Evolutionary conservation across 164 flowering plant species (phyloP), one percentile per base, ranked within the genome.

Genomic region (Stephania yunnanensis): DNA sequence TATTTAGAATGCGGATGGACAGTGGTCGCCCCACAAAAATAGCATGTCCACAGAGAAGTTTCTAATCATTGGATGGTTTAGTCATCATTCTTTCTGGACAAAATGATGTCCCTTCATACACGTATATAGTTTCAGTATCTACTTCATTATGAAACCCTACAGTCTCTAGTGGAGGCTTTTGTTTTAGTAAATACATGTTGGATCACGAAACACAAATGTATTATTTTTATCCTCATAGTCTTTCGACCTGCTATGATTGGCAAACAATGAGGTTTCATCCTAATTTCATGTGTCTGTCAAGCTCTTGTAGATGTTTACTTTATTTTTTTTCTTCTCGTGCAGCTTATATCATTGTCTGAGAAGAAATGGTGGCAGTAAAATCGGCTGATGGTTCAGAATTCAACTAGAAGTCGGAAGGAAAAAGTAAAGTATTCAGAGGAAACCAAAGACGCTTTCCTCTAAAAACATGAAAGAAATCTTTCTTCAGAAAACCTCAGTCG

Each of bases 311-410:
- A 22, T 36, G 20, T 2, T 29, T 30, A 13, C 50, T 58, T 7
- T 58, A n/a, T 72, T 8, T 55, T n/a, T 4, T 67, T 15, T 74
- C 73, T 66, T 76, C 46, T 10, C 72, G 2, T 19, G 68, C 91
- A 89, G 93, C 88, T 87, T 30, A 81, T 85, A 55, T 88, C 90
- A 69, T 79, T 87, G 73, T 88, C 90, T 9, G 88, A 80, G 82
- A 88, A 85, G 79, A 83, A 81, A 46, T 83, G 89, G 86, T 80
- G 74, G 44, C 17, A 55, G 50, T 73, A 61, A 52, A 19, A 17
- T 13, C 31, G 64, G 73, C 74, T 73, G 68, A 6, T 73, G 20
- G 68, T 61, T 73, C 42, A 36, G 10, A 30, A 20, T 42, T 30
- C 75, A n/a, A 44, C 44, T 25, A 6, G 11, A 15, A 66, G 69